Evolutionary conservation across 2,329 filamentous ascomycete genomes (phyloP).

Genomic region (Penicillium sp.): DNA sequence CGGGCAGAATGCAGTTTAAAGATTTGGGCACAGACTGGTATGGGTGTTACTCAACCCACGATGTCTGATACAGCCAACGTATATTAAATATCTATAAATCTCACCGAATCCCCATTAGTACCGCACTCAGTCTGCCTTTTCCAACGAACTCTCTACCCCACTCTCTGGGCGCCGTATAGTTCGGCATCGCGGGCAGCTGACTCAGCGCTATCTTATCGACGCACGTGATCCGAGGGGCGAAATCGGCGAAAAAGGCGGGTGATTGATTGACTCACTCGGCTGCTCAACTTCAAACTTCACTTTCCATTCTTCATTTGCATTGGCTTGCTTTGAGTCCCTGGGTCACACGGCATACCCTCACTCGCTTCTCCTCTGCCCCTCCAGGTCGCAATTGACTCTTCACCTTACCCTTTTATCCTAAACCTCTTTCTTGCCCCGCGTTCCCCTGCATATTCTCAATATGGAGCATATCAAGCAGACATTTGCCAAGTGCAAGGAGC

Average conservation of each 20-base stretch:
- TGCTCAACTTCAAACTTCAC: conserved; percentile 2
- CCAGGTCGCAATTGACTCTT: conserved; percentile 11
- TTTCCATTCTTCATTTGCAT: neutral
- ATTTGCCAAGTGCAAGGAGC: conserved; percentile 62
- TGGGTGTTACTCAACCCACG: neutral
- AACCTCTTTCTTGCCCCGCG: conserved; percentile 15
- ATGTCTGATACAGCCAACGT: neutral
- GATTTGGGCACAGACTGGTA: neutral
- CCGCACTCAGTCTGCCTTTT: too few species aligned
- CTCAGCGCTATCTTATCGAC: conserved; percentile 20
- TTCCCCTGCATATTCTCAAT: conserved; percentile 16
- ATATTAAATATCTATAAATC: too few species aligned
- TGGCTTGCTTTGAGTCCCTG: neutral
- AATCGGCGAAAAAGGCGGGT: conserved; percentile 20
- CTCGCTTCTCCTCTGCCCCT: neutral
- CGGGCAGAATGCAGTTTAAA: neutral
- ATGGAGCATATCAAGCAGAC: conserved; percentile 61
- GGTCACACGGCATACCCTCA: neutral
- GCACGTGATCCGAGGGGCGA: conserved; percentile 24
- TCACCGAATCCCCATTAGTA: too few species aligned
- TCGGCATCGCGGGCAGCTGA: neutral
- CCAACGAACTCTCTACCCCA: too few species aligned
- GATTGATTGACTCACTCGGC: conserved; percentile 17
- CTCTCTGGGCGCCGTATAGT: neutral
- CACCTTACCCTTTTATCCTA: neutral